A percentile compares a stretch with the other conserved stretches of the same genome.
These are phyloP conservation scores for Stromatinia cepivora DNA, from an alignment of 2,329 filamentous ascomycete species.

Conservation along the genomic window DNA sequence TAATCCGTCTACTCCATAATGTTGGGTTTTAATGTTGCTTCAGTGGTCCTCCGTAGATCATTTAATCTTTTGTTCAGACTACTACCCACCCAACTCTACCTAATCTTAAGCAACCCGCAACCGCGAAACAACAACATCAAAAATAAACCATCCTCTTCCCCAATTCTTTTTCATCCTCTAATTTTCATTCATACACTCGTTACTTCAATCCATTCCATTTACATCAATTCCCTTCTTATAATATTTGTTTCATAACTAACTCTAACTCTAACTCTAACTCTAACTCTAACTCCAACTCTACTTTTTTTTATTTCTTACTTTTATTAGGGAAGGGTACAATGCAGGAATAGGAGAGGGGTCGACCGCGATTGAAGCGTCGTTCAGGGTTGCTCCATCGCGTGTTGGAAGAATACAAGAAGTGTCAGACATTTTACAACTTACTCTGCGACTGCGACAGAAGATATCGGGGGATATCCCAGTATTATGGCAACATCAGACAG, in stretches of 20 bases:
- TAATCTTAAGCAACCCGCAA: background rate
- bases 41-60: conserved; percentile 14
- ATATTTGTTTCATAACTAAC: background rate
- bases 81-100: background rate
- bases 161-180: background rate
- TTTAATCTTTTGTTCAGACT: conserved; percentile 10
- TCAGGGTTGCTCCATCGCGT: conserved; percentile 23
- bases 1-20: no score
- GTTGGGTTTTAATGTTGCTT: background rate
- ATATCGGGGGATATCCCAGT: conserved; percentile 19
- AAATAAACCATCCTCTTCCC: conserved; percentile 2
- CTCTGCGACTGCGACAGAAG: no score
- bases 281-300: background rate
- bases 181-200: conserved; percentile 10
- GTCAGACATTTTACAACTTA: background rate
- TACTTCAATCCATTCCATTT: conserved; percentile 1
- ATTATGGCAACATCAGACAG: conserved; percentile 28
- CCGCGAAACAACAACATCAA: conserved; percentile 6
- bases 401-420: conserved; percentile 7
- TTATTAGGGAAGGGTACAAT: background rate
- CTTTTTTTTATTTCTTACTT: background rate
- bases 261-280: background rate
- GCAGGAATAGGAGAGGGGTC: conserved; percentile 13
- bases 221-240: conserved; percentile 5
- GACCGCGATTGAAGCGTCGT: conserved; percentile 22